phyloP scores from a whole-genome alignment of 441 rosid genomes.

The Populus hybrid region DNA sequence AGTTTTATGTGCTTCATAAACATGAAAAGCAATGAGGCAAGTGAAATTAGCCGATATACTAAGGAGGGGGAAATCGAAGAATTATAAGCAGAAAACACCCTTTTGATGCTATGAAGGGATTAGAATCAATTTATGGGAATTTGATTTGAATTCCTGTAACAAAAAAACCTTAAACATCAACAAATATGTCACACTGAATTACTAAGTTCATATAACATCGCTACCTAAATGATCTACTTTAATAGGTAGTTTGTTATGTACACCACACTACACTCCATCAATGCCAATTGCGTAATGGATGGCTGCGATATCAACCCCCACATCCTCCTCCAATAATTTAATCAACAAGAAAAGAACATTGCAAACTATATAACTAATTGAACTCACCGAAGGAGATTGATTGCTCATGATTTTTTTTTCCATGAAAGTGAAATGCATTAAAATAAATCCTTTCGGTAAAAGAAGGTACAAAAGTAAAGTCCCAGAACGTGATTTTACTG shows the following conservation, averaged over 20 bases:
- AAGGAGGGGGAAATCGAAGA: background rate
- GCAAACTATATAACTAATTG: background rate
- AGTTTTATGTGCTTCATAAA: background rate
- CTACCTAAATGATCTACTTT: no score
- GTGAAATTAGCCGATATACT: background rate
- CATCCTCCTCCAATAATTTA: background rate
- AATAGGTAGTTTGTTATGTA: no score
- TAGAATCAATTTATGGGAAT: background rate
- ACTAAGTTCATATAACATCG: no score
- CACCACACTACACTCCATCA: no score
- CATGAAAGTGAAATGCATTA: background rate
- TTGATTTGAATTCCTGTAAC: background rate
- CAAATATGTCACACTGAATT: background rate
- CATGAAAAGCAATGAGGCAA: background rate
- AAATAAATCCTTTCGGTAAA: background rate
- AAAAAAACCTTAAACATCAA: background rate
- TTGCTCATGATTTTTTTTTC: background rate
- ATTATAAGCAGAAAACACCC: background rate
- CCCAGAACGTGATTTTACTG: background rate
- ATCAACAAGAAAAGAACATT: background rate
- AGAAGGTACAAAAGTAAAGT: background rate
- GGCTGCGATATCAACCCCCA: no score
- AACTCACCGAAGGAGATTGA: background rate
- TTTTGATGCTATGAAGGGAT: background rate
- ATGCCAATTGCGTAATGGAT: no score